phyloP scores from a whole-genome alignment of 345 rosid species.

The Acer negundo region DNA sequence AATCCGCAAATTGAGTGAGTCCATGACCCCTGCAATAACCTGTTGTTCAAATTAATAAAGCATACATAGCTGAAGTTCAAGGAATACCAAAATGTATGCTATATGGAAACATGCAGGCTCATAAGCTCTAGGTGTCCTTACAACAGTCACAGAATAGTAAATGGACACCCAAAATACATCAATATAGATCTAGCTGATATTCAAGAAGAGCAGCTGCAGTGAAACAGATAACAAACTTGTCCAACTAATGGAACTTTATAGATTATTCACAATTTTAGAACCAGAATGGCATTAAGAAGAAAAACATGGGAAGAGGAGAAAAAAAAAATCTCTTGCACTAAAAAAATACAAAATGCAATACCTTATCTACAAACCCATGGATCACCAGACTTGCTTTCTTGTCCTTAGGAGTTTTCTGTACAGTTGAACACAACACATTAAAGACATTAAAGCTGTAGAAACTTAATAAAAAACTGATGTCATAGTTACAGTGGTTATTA shows the following conservation, averaged over 20 bases:
- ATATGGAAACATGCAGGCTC: background rate
- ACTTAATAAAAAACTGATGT: background rate
- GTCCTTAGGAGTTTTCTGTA: constrained; percentile 98
- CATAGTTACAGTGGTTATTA: background rate
- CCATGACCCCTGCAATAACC: constrained; percentile 87
- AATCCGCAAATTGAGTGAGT: constrained; percentile 61
- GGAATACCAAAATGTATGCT: background rate
- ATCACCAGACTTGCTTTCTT: constrained; percentile 90
- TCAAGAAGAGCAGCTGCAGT: background rate
- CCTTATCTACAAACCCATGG: constrained; percentile 93
- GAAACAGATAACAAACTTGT: background rate
- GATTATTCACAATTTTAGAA: constrained; percentile 4
- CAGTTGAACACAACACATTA: constrained; percentile 15
- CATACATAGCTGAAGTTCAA: background rate
- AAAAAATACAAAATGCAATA: constrained; percentile 20
- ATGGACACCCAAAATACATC: background rate
- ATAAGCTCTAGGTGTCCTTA: background rate
- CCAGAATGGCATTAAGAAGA: background rate
- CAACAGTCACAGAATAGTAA: background rate
- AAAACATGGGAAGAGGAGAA: background rate
- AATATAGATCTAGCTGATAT: background rate
- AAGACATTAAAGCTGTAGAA: constrained; percentile 4
- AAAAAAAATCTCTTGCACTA: background rate
- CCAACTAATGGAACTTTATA: background rate
- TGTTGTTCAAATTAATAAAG: constrained; percentile 43